Evolutionary conservation across 495 filamentous ascomycete species (phyloP).

Genomic region (Echria macrotheca): DNA sequence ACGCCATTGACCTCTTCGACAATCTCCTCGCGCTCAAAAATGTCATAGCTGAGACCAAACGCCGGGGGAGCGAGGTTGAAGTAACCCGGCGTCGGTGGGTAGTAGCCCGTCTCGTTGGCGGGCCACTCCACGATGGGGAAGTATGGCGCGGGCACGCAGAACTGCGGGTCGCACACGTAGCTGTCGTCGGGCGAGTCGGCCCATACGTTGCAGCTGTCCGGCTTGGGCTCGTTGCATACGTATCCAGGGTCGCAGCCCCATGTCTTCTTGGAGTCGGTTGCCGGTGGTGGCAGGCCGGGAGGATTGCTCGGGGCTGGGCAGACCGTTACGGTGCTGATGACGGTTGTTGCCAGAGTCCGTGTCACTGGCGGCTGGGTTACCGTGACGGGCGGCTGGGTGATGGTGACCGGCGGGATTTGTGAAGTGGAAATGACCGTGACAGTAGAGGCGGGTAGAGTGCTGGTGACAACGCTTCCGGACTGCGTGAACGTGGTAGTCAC

Average conservation of each 20-base stretch:
- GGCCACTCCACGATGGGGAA: constrained; percentile 38
- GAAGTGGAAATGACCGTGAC: constrained; percentile 16
- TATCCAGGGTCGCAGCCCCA: constrained; percentile 61
- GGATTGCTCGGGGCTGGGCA: constrained; percentile 27
- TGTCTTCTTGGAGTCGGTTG: constrained; percentile 30
- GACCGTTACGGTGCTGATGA: constrained; percentile 24
- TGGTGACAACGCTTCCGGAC: constrained; percentile 21
- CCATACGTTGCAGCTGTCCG: constrained; percentile 48
- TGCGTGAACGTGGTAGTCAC: constrained; percentile 22
- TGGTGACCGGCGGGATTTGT: constrained; percentile 1
- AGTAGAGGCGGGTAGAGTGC: constrained; percentile 22
- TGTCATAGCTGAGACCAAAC: constrained; percentile 58
- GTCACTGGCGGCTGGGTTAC: constrained; percentile 22
- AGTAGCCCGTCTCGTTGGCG: constrained; percentile 39
- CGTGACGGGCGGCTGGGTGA: constrained; percentile 17
- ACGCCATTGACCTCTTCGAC: constrained; percentile 17
- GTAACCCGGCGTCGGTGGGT: constrained; percentile 50
- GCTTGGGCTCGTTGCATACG: constrained; percentile 50
- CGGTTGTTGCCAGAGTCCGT: constrained; percentile 15
- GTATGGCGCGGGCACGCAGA: constrained; percentile 48
- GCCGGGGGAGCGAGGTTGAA: constrained; percentile 58
- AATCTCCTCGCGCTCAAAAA: constrained; percentile 44
- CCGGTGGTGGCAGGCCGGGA: neutral
- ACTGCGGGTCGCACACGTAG: constrained; percentile 50
- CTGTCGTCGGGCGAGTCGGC: constrained; percentile 44